Evolutionary conservation across 2,329 filamentous ascomycete genomes (phyloP).

Genomic region (Claviceps capensis): DNA sequence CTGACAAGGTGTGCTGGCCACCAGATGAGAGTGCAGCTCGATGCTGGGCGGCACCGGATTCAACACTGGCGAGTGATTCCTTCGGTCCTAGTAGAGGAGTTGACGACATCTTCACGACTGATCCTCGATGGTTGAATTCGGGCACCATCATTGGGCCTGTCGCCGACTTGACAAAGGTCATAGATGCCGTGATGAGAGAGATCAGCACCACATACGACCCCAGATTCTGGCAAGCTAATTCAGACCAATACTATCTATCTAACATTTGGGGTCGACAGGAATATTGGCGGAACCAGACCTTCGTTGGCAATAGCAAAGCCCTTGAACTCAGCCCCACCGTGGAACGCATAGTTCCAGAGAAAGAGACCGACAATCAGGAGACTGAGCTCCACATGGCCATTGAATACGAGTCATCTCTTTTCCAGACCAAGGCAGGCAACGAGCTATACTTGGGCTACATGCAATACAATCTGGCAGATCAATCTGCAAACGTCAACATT

Average conservation of each 20-base stretch:
- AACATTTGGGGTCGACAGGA: slow-evolving; percentile 30
- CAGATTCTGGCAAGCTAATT: slow-evolving; percentile 23
- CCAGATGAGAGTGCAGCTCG: slow-evolving; percentile 20
- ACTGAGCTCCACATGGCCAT: slow-evolving; percentile 23
- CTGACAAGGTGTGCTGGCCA: slow-evolving; percentile 32
- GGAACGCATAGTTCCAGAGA: slow-evolving; percentile 12
- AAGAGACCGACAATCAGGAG: slow-evolving; percentile 9
- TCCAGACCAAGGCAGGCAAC: slow-evolving; percentile 25
- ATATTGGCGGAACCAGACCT: slow-evolving; percentile 21
- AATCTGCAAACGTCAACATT: slow-evolving; percentile 11
- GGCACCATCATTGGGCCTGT: slow-evolving; percentile 31
- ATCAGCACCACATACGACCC: slow-evolving; percentile 21
- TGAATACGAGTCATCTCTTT: slow-evolving; percentile 27
- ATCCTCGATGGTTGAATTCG: slow-evolving; percentile 30
- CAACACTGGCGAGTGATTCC: slow-evolving; percentile 16
- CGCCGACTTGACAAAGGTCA: slow-evolving; percentile 14
- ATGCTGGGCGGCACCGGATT: slow-evolving; percentile 26
- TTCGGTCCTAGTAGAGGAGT: slow-evolving; percentile 24
- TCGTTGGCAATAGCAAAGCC: slow-evolving; percentile 9
- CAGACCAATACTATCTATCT: slow-evolving; percentile 30
- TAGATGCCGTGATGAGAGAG: slow-evolving; percentile 15
- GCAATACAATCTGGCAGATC: slow-evolving; percentile 16
- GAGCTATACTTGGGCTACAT: slow-evolving; percentile 20
- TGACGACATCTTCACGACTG: slow-evolving; percentile 16
- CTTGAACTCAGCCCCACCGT: slow-evolving; percentile 7